Conservation (phyloP, 495 filamentous ascomycete species). For the Penicillium chermesinum region DNA sequence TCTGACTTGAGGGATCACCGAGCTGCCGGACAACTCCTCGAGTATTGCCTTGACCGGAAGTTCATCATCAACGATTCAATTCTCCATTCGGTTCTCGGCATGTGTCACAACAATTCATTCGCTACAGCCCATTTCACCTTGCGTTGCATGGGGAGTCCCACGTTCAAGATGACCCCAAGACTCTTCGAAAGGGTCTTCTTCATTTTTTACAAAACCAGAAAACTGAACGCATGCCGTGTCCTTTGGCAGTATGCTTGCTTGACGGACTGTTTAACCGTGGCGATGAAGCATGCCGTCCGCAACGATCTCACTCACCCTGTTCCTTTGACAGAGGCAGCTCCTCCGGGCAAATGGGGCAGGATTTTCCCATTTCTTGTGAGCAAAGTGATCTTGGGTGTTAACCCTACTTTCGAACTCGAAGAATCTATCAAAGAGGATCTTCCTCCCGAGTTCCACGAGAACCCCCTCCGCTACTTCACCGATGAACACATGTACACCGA, state of each 20-base stretch:
- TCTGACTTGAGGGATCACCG: constrained; percentile 16
- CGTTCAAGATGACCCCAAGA: constrained; percentile 5
- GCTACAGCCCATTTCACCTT: constrained; percentile 19
- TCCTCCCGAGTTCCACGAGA: constrained; percentile 27
- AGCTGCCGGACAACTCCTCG: constrained; percentile 23
- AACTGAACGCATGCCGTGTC: constrained; percentile 42
- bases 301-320: constrained; percentile 25
- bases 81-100: constrained; percentile 17
- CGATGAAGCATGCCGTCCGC: constrained; percentile 31
- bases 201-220: constrained; percentile 30
- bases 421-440: constrained; percentile 12
- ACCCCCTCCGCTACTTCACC: constrained; percentile 16
- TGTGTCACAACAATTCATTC: constrained; percentile 20
- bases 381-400: constrained; percentile 38
- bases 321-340: neutral
- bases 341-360: constrained; percentile 8
- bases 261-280: constrained; percentile 23
- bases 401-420: constrained; percentile 12
- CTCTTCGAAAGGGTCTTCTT: constrained; percentile 35
- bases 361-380: constrained; percentile 28
- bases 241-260: constrained; percentile 48
- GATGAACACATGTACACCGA: neutral
- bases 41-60: constrained; percentile 23
- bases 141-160: constrained; percentile 11
- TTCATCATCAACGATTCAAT: constrained; percentile 16